Conservation (phyloP, 2,329 filamentous ascomycete species). For the Tolypocladium cylindrosporum region DNA sequence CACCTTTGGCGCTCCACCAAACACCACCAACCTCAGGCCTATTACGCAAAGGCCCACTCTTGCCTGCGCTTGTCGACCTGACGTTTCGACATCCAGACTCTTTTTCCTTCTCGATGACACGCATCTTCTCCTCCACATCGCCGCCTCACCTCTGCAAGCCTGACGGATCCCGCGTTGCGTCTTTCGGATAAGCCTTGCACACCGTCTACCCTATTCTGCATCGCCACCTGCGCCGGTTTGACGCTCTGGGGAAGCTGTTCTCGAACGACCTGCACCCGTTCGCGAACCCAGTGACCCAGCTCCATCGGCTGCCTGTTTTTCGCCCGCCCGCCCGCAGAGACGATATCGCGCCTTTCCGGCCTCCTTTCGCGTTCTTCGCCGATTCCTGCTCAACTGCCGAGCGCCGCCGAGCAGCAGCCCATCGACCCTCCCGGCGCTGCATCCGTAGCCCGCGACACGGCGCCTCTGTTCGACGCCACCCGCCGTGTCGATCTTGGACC, state of each 20-base stretch:
- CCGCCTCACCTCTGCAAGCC: constrained; percentile 3
- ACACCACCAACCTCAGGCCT: constrained; percentile 7
- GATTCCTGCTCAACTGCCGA: background rate
- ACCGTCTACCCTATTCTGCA: background rate
- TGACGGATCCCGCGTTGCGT: background rate
- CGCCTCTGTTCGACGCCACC: background rate
- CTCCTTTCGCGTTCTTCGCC: too few relatives aligned
- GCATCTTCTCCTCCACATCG: constrained; percentile 9
- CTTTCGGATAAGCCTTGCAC: background rate
- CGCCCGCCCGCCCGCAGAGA: background rate
- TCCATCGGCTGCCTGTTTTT: constrained; percentile 1
- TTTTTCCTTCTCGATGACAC: constrained; percentile 17
- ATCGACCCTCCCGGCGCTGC: background rate
- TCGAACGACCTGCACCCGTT: constrained; percentile 32
- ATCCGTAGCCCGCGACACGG: background rate
- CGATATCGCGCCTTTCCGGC: background rate
- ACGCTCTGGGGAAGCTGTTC: constrained; percentile 17
- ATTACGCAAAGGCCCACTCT: constrained; percentile 30
- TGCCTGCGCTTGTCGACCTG: constrained; percentile 21
- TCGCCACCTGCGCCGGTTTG: constrained; percentile 2
- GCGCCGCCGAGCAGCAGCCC: background rate
- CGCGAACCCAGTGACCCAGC: constrained; percentile 15
- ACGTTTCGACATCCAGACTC: constrained; percentile 22
- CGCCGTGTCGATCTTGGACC: background rate
- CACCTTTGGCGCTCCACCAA: background rate